Evolutionary conservation across 148 eudicot species (phyloP).

Genomic region (Spergularia marina): DNA sequence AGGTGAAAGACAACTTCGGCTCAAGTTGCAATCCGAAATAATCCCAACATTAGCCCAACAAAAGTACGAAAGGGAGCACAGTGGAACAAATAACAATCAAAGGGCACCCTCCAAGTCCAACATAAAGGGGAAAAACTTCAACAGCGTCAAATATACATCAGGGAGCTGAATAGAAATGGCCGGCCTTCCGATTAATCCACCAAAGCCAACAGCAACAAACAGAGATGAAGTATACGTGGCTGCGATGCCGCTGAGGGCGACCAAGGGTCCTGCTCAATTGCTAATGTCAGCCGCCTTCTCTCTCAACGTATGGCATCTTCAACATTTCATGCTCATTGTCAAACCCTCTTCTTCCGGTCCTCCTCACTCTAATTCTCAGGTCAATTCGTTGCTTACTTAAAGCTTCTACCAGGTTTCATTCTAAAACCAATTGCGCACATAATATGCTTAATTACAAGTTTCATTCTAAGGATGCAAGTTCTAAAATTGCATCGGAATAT

Average conservation of each 20-base stretch:
- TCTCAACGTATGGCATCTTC: conserved; percentile 63
- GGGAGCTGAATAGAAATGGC: conserved; percentile 20
- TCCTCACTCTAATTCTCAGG: conserved; percentile 30
- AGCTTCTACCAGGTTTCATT: background rate
- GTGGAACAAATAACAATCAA: background rate
- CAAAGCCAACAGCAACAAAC: conserved; percentile 17
- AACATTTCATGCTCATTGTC: conserved; percentile 80
- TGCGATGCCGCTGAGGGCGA: conserved; percentile 66
- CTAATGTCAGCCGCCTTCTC: conserved; percentile 71
- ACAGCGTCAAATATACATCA: background rate
- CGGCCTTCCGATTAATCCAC: conserved; percentile 20
- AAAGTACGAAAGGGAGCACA: too few species aligned
- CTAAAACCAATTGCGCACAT: background rate
- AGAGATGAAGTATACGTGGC: conserved; percentile 75
- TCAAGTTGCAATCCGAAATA: too few species aligned
- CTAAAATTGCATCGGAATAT: too few species aligned
- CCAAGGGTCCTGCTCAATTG: conserved; percentile 71
- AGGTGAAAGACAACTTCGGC: too few species aligned
- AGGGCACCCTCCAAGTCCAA: background rate
- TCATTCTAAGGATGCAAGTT: too few species aligned
- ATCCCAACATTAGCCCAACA: too few species aligned
- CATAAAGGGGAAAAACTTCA: background rate
- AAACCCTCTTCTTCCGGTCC: conserved; percentile 43
- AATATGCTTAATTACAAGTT: too few species aligned
- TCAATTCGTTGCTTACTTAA: background rate